phyloP scores from a whole-genome alignment of 1,284 basidiomycete species.

The Boletellus dicymbophilus region DNA sequence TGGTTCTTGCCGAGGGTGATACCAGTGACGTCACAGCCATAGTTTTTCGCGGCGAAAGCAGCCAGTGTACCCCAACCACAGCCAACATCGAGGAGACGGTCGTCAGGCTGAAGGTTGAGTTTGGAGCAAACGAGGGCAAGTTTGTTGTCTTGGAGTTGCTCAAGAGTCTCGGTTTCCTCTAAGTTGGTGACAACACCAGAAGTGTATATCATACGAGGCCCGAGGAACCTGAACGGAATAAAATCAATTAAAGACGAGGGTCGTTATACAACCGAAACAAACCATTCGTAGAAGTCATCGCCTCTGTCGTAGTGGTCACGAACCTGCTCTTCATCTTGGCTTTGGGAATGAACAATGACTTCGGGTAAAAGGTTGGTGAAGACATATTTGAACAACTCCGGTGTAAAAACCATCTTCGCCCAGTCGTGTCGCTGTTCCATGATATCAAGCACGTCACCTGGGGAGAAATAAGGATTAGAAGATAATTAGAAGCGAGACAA shows the following conservation, averaged over 20 bases:
- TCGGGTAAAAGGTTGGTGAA: conserved; percentile 89
- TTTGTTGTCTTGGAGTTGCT: conserved; percentile 99
- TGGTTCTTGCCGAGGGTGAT: conserved; percentile 93
- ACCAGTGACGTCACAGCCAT: conserved; percentile 92
- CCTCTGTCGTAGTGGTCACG: conserved; percentile 97
- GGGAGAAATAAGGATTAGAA: conserved; percentile 11
- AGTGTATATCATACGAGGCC: conserved; percentile 97
- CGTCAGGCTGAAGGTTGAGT: conserved; percentile 82
- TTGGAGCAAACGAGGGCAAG: conserved; percentile 95
- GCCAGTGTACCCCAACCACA: conserved; percentile 98
- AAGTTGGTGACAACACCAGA: conserved; percentile 86
- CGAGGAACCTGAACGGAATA: conserved; percentile 70
- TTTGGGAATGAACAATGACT: conserved; percentile 87
- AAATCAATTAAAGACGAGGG: neutral
- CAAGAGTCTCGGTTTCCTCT: conserved; percentile 81
- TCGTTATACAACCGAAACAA: conserved; percentile 14
- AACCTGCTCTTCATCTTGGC: conserved; percentile 95
- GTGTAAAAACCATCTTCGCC: conserved; percentile 87
- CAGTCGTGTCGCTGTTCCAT: conserved; percentile 97
- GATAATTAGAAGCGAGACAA: conserved; percentile 6
- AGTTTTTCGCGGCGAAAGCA: conserved; percentile 97
- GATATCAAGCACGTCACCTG: conserved; percentile 91
- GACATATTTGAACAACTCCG: conserved; percentile 93
- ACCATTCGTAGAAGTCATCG: conserved; percentile 94
- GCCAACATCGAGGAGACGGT: conserved; percentile 90